Evolutionary conservation across 108 stramenopile genomes (phyloP).

Genomic region (Nitzschia sp.): DNA sequence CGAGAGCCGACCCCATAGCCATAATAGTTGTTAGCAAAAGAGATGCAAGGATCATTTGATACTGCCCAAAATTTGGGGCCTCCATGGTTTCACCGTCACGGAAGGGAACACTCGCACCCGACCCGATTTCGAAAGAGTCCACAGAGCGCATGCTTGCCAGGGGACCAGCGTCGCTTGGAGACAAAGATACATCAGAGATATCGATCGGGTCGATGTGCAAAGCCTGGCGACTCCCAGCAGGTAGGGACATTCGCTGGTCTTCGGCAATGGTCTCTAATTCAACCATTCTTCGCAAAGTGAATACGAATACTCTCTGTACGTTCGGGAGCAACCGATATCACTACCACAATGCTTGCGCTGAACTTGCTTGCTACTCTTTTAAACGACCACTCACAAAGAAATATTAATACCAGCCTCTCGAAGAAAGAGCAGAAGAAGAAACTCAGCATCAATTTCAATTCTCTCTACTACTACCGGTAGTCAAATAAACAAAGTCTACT

Average conservation of each 20-base stretch:
- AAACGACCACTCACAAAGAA: no score
- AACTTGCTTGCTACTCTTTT: no score
- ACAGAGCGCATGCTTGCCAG: neutral
- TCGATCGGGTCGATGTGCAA: neutral
- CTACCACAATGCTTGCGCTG: no score
- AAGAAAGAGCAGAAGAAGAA: no score
- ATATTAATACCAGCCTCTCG: no score
- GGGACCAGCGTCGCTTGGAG: neutral
- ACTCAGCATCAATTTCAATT: no score
- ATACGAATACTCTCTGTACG: no score
- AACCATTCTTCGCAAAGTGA: no score
- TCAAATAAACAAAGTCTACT: no score
- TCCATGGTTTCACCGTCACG: neutral
- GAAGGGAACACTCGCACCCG: neutral
- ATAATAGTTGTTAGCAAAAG: constrained; percentile 36
- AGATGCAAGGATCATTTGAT: constrained; percentile 20
- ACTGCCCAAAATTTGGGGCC: neutral
- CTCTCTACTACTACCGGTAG: no score
- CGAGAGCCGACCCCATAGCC: constrained; percentile 35
- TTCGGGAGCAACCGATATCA: no score
- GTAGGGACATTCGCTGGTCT: neutral
- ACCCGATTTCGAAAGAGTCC: constrained; percentile 5
- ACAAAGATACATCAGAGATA: neutral
- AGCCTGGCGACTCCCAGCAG: neutral
- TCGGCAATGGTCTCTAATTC: no score